Evolutionary conservation across 106 monocot genomes (phyloP), one percentile per base, ranked within the genome.

Genomic region (Vanilla planifolia): DNA sequence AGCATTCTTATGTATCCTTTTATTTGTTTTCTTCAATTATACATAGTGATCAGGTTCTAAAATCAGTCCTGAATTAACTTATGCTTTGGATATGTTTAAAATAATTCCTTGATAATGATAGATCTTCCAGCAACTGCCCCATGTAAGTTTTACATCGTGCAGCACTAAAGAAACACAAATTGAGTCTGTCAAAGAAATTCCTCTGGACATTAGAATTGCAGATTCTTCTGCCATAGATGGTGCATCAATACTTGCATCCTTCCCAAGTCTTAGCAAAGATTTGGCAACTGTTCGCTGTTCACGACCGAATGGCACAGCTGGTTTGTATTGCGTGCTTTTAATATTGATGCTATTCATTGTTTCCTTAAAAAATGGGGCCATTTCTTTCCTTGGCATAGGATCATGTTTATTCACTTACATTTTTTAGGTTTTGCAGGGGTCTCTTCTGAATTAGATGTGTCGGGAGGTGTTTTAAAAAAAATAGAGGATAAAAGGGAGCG

Each of bases 1-100:
- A 81, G 23, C 84, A 98, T 92, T 68, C 91, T 73, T 98, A 98
- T 68, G 98, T 92, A 98, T 92, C 87, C 90, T 91, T 85, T 73
- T 41, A 26, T 19, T 43, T 1, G 33, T 64, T 65, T 67, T 13
- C 27, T 48, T 14, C 15, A 59, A 36, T 47, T 21, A 48, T 23
- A 20, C 4, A 36, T 50, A 7, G 29, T 6, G 51, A 36, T 15
- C 3, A 51, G 8, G 35, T 55, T 55, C 9, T 13, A 44, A 51
- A 0, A 23, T 65, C 3, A 22, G 7, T 16, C 21, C 33, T 27
- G 14, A 5, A 63, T 32, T 44, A 30, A 20, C 21, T 63, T 57
- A 34, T 40, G 27, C 39, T 41, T 33, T 33, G 4, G 17, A n/a
- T 47, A 23, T 51, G 22, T 41, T 22, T 13, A 68, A 51, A 33